Percentiles rank a stretch among this genome's conserved stretches.
These are phyloP conservation scores for Scedosporium apiospermum DNA, from an alignment of 2,329 filamentous ascomycete genomes.

Conservation along the genomic window DNA sequence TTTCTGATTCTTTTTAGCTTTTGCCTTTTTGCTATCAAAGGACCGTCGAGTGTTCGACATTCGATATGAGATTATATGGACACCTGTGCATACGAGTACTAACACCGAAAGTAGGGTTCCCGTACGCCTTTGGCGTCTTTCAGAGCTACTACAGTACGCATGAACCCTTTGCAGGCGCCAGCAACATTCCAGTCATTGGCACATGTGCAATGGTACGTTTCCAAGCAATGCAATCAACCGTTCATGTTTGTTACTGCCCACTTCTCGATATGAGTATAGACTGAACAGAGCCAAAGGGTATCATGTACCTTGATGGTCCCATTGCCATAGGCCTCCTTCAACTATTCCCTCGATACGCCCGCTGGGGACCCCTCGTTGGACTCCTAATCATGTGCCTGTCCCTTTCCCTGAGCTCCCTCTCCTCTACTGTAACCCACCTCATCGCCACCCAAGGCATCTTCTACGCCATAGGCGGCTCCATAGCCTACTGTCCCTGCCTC, in stretches of 20 bases:
- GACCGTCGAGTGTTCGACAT: slow-evolving; percentile 28
- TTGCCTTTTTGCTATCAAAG: slow-evolving; percentile 21
- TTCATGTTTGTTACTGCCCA: slow-evolving; percentile 13
- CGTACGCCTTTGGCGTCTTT: slow-evolving; percentile 61
- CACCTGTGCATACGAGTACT: not conserved
- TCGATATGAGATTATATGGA: not conserved
- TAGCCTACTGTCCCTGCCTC: slow-evolving; percentile 47
- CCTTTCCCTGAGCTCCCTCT: slow-evolving; percentile 42
- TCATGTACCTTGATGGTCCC: slow-evolving; percentile 46
- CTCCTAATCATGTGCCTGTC: slow-evolving; percentile 43
- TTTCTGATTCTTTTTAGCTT: not conserved
- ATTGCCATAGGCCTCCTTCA: slow-evolving; percentile 36
- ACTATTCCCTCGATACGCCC: slow-evolving; percentile 28
- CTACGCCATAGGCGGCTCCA: slow-evolving; percentile 47
- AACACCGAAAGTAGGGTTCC: slow-evolving; percentile 42
- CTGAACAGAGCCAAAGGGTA: slow-evolving; percentile 24
- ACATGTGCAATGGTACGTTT: slow-evolving; percentile 46
- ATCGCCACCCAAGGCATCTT: slow-evolving; percentile 52
- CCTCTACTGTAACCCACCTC: slow-evolving; percentile 40
- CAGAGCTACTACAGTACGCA: slow-evolving; percentile 58
- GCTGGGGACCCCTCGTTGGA: slow-evolving; percentile 33
- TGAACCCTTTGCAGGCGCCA: slow-evolving; percentile 43
- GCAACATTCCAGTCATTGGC: slow-evolving; percentile 52
- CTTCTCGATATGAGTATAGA: slow-evolving; percentile 7
- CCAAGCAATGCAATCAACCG: slow-evolving; percentile 11